Evolutionary conservation across 345 rosid genomes (phyloP), one percentile per base, ranked within the genome.

Genomic region (Lepidium aucheri): DNA sequence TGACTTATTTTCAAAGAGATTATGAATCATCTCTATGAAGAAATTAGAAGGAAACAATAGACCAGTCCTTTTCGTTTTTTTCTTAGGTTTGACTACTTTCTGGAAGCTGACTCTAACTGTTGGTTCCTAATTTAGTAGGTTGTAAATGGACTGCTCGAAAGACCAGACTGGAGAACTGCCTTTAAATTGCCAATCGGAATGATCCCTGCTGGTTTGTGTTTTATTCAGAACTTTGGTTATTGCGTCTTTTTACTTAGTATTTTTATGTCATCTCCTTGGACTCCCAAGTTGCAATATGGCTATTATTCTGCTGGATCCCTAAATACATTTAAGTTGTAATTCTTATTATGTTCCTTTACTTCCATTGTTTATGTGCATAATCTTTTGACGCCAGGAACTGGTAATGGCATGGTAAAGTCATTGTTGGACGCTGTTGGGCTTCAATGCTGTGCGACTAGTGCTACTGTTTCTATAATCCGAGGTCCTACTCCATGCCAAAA

Each of bases 351-450:
- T 35, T 38, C 12, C 45, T 54, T 17, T 36, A 54, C 28, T 6
- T 54, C 38, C 14, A 6, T 17, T 51, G 18, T 51, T 52, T 74
- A 43, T 38, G 14, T 28, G 41, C 11, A 24, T 16, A 14, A 41
- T 8, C 12, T 66, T 10, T 54, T 74, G 72, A 9, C 12, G 63
- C 53, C 79, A 94, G 99, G 97, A 67, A 94, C 97, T 11, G 88
- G 87, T 55, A 94, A 94, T 74, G 99, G 99, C 63, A 88, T 94
- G 99, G 86, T 63, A 52, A 94, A 90, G 75, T 94, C 97, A 60
- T 62, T 86, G 73, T 76, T 94, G 66, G 86, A 88, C 82, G 59
- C 86, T 0, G 98, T 79, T 63, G 94, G 97, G 46, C 81, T 85
- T 78, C 87, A 75, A 5, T 90, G 96, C 69, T 77, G 65, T 62